A percentile compares a stretch with the other conserved stretches of the same genome.
phyloP scores from a whole-genome alignment of 306 rosid genomes.

The Cucurbita moschata region DNA sequence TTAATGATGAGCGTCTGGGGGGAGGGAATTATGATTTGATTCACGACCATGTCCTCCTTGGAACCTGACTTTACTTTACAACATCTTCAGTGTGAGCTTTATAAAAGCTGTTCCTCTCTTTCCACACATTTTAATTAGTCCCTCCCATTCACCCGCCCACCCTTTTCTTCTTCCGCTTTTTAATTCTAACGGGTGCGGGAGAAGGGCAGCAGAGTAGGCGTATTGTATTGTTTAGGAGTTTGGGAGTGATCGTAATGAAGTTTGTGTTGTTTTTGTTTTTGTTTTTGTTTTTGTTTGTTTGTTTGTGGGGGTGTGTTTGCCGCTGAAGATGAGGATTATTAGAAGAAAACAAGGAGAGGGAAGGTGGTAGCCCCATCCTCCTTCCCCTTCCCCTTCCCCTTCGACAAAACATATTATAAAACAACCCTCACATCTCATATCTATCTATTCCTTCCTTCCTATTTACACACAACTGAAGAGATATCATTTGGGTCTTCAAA shows the following conservation, averaged over 20 bases:
- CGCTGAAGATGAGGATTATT: constrained; percentile 33
- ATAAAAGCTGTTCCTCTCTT: constrained; percentile 1
- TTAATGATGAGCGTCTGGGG: too few relatives aligned
- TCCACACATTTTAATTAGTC: constrained; percentile 22
- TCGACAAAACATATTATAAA: neutral
- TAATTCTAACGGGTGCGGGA: neutral
- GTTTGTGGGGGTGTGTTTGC: constrained; percentile 53
- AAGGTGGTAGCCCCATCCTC: neutral
- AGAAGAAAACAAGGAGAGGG: constrained; percentile 25
- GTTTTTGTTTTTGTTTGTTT: constrained; percentile 33
- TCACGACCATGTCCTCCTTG: constrained; percentile 2
- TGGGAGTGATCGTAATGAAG: neutral
- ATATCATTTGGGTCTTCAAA: neutral
- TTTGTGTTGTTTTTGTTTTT: neutral
- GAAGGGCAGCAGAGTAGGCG: neutral
- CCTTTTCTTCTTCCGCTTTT: too few relatives aligned
- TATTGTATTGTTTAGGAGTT: constrained; percentile 1
- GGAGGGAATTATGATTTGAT: constrained; percentile 22
- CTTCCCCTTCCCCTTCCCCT: neutral
- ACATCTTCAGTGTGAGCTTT: constrained; percentile 10
- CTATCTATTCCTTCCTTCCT: neutral
- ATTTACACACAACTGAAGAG: neutral
- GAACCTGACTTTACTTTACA: constrained; percentile 7
- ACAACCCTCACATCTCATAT: neutral
- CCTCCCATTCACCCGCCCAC: neutral